phyloP scores from a whole-genome alignment of 257 asterid genomes.

The Rhazya stricta region DNA sequence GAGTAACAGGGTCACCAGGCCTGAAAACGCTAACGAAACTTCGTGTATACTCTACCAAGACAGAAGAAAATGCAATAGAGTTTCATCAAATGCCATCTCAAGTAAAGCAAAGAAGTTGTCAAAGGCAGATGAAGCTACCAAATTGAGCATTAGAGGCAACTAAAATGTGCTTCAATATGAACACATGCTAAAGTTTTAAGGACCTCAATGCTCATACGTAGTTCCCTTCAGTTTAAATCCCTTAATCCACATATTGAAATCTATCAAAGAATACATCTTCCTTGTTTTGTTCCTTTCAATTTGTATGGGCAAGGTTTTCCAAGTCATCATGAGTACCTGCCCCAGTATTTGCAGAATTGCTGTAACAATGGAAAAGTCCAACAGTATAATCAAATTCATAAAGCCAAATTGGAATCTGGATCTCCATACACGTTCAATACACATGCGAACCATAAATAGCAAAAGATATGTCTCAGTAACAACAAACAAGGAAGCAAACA shows the following conservation, averaged over 20 bases:
- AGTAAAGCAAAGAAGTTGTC: background rate
- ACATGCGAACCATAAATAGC: background rate
- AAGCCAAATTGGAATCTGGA: background rate
- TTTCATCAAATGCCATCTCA: background rate
- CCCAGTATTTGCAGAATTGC: background rate
- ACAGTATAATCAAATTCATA: background rate
- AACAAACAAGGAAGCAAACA: background rate
- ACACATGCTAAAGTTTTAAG: background rate
- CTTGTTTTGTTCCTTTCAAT: background rate
- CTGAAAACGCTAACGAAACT: background rate
- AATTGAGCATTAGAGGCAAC: background rate
- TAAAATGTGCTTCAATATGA: background rate
- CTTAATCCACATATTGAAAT: too few species aligned
- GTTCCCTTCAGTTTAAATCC: too few species aligned
- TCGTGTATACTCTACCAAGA: background rate
- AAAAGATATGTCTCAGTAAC: background rate
- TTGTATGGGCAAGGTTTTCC: background rate
- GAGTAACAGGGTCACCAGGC: background rate
- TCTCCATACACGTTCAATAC: background rate
- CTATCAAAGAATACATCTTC: background rate
- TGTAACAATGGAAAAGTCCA: background rate
- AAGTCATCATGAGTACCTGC: background rate
- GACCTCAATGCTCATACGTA: background rate
- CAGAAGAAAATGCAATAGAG: background rate
- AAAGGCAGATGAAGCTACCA: background rate